phyloP scores from a whole-genome alignment of 768 basidiomycete genomes.

The Artomyces pyxidatus region DNA sequence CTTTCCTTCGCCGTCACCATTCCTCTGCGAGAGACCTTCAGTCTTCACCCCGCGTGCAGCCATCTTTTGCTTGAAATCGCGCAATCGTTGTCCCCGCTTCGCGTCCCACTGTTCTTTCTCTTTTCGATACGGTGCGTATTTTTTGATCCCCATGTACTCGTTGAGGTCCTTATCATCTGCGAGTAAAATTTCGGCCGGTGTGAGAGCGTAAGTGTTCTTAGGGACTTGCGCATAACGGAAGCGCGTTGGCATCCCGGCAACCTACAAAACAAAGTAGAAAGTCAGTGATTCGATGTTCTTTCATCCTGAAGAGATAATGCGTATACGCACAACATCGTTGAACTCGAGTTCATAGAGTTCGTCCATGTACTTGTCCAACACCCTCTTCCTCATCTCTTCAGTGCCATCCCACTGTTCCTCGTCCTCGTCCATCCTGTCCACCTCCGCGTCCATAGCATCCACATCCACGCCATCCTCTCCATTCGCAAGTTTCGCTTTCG shows the following conservation, averaged over 20 bases:
- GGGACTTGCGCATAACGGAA: slow-evolving; percentile 84
- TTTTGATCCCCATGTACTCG: slow-evolving; percentile 81
- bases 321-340: slow-evolving; percentile 77
- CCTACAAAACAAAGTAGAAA: slow-evolving; percentile 35
- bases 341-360: slow-evolving; percentile 88
- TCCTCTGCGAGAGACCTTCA: slow-evolving; percentile 12
- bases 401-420: slow-evolving; percentile 79
- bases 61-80: slow-evolving; percentile 64
- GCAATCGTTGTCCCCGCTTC: slow-evolving; percentile 53
- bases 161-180: slow-evolving; percentile 93
- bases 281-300: background rate
- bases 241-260: slow-evolving; percentile 83
- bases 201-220: slow-evolving; percentile 56
- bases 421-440: slow-evolving; percentile 45
- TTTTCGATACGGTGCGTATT: slow-evolving; percentile 83
- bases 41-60: slow-evolving; percentile 28
- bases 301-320: background rate
- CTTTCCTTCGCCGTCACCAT: slow-evolving; percentile 19
- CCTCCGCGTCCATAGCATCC: slow-evolving; percentile 49
- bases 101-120: slow-evolving; percentile 55
- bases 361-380: slow-evolving; percentile 84
- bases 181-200: slow-evolving; percentile 79
- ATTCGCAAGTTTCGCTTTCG: slow-evolving; percentile 30
- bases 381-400: slow-evolving; percentile 83
- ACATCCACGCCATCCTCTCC: slow-evolving; percentile 40